Evolutionary conservation across 371 early-diverging fungal genomes (phyloP).

Genomic region (Syncephalastrum monosporum): DNA sequence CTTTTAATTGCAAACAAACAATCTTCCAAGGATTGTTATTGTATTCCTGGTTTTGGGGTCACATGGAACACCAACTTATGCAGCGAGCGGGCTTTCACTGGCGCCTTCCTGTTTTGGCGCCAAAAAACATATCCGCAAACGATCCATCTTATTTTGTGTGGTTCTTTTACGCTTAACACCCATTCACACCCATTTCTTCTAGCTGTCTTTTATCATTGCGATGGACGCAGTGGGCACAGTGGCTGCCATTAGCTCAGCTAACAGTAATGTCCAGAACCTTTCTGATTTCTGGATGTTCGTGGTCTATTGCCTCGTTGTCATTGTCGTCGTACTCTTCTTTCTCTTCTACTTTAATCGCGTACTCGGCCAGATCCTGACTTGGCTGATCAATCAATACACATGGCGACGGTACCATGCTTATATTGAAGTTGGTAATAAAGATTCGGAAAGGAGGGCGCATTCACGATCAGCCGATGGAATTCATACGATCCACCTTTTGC

Average conservation of each 20-base stretch:
- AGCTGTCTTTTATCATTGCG: not conserved
- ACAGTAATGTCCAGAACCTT: slow-evolving; percentile 25
- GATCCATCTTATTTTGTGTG: too few species aligned
- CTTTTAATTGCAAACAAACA: too few species aligned
- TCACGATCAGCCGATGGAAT: not conserved
- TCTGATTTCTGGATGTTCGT: slow-evolving; percentile 61
- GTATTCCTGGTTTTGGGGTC: too few species aligned
- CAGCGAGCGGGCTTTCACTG: too few species aligned
- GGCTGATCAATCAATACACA: slow-evolving; percentile 67
- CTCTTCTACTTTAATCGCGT: slow-evolving; percentile 77
- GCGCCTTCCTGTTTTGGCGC: too few species aligned
- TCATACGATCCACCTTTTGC: not conserved
- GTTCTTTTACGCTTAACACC: too few species aligned
- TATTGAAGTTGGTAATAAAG: slow-evolving; percentile 67
- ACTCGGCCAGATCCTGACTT: slow-evolving; percentile 62
- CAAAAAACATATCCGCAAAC: too few species aligned
- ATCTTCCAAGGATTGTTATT: too few species aligned
- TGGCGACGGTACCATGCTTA: slow-evolving; percentile 73
- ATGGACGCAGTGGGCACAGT: not conserved
- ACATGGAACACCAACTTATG: too few species aligned
- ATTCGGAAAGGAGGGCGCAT: too few species aligned
- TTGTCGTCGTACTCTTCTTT: slow-evolving; percentile 73
- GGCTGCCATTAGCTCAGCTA: slow-evolving; percentile 7
- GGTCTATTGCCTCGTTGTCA: slow-evolving; percentile 68
- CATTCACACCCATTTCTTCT: too few species aligned